phyloP scores from a whole-genome alignment of 1,284 basidiomycete species.

The Pascua guehoae region DNA sequence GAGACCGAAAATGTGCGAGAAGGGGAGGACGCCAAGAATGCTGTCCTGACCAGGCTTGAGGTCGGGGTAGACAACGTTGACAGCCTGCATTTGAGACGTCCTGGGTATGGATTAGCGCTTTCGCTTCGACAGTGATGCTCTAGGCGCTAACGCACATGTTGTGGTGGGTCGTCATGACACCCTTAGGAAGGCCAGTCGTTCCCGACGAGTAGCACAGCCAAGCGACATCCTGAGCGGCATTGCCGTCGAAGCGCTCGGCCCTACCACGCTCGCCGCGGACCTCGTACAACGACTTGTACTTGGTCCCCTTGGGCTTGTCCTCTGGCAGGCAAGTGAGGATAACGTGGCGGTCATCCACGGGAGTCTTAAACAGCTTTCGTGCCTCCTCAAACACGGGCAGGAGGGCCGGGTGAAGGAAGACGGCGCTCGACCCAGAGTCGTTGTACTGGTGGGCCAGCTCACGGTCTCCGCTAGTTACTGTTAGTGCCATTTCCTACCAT shows the following conservation, averaged over 20 bases:
- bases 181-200: constrained; percentile 52
- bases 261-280: constrained; percentile 4
- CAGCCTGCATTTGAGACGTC: constrained; percentile 38
- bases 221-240: constrained; percentile 7
- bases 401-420: constrained; percentile 58
- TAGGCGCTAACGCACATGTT: constrained; percentile 50
- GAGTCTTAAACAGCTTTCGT: constrained; percentile 3
- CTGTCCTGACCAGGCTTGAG: constrained; percentile 9
- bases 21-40: constrained; percentile 15
- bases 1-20: constrained; percentile 19
- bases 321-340: constrained; percentile 6
- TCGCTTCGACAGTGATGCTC: too few relatives aligned
- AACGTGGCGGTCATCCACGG: constrained; percentile 6
- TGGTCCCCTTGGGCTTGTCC: constrained; percentile 8
- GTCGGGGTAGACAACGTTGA: constrained; percentile 8
- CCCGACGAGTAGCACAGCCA: constrained; percentile 64
- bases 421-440: constrained; percentile 57
- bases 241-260: constrained; percentile 11
- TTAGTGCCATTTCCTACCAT: neutral
- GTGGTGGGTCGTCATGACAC: constrained; percentile 59
- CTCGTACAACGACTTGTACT: constrained; percentile 11
- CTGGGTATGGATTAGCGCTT: too few relatives aligned
- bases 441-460: constrained; percentile 48
- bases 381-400: constrained; percentile 42
- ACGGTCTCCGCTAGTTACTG: constrained; percentile 18